Base-by-base conservation (phyloP, 352 stramenopile genomes). In the Phytopythium montanum region DNA sequence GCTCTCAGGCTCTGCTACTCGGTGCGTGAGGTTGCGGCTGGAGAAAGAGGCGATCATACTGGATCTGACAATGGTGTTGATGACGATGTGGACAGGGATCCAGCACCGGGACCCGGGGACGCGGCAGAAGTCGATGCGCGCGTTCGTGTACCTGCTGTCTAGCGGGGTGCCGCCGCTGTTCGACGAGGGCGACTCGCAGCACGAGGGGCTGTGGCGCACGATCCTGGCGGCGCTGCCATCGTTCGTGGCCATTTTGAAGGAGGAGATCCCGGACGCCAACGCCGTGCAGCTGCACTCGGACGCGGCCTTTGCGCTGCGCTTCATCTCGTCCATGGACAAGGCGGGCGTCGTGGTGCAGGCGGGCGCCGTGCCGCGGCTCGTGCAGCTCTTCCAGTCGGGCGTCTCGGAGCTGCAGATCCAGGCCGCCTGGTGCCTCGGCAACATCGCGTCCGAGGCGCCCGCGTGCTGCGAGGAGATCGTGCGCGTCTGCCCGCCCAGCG, bases 291-390 rank as follows among this genome's bases (percentile, higher is more conserved):
- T 92, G 50, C 86, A 95, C 59, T 92, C 84, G 70, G 86, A 95
- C 69, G 84, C 86, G 10, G 86, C 86, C 34, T 95, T 95, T 56
- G 84, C 86, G 44, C 65, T 95, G 57, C 81, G 86, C 34, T 95
- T 95, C 62, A 94, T 95, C 56, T 79, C 86, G 59, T 95, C 86
- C 36, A 95, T 95, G 86, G 86, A 95, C 68, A 92, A 92, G 64
- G 82, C 86, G 19, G 72, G 50, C 49, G 50, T 82, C 19, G 80
- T 95, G n/a, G 80, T 95, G 46, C 67, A 88, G 54, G 70, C 76
- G 0, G 86, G 86, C 33, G 84, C 81, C 0, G 76, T 94, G 23
- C 83, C 84, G 0, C 83, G 89, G 58, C 75, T 95, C 41, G 84
- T 93, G 45, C 75, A 92, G 61, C 70, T 95, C 23, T 91, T 95